Percentiles rank a stretch among this genome's conserved stretches.
These are phyloP conservation scores for Colletotrichum sp. DNA, from an alignment of 2,329 filamentous ascomycete genomes.

Conservation along the genomic window DNA sequence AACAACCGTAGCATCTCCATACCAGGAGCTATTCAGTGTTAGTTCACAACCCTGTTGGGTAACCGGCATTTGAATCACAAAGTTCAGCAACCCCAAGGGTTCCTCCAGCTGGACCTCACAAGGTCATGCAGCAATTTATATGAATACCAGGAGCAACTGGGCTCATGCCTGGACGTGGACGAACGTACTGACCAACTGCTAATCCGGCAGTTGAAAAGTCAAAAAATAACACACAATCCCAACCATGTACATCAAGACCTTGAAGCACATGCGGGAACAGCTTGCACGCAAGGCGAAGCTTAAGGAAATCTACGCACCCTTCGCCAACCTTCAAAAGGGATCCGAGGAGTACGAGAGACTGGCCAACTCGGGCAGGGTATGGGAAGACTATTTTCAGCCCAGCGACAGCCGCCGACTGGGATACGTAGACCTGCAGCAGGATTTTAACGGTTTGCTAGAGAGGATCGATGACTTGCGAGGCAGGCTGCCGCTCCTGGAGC, in stretches of 20 bases:
- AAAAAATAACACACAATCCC: not conserved
- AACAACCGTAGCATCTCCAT: not conserved
- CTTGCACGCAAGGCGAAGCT: conserved; percentile 5
- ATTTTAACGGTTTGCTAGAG: not conserved
- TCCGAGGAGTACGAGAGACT: conserved; percentile 23
- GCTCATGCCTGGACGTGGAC: not conserved
- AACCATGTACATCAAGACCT: not conserved
- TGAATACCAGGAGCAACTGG: not conserved
- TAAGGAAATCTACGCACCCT: conserved; percentile 6
- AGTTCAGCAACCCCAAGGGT: not conserved
- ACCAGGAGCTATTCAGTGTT: not conserved
- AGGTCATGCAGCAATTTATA: not conserved
- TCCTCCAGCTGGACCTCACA: not conserved
- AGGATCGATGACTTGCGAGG: conserved; percentile 13
- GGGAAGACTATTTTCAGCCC: conserved; percentile 27
- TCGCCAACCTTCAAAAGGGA: not conserved
- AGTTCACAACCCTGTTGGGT: not conserved
- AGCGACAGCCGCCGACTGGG: not conserved
- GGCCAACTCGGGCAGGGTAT: conserved; percentile 24
- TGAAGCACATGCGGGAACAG: not conserved
- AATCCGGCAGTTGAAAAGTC: not conserved
- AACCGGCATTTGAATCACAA: not conserved
- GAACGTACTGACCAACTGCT: not conserved
- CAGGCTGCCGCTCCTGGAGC: not conserved
- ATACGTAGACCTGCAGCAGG: not conserved